Evolutionary conservation across 208 protist species (phyloP), one percentile per base, ranked within the genome.

Genomic region (Trypanosoma mega): DNA sequence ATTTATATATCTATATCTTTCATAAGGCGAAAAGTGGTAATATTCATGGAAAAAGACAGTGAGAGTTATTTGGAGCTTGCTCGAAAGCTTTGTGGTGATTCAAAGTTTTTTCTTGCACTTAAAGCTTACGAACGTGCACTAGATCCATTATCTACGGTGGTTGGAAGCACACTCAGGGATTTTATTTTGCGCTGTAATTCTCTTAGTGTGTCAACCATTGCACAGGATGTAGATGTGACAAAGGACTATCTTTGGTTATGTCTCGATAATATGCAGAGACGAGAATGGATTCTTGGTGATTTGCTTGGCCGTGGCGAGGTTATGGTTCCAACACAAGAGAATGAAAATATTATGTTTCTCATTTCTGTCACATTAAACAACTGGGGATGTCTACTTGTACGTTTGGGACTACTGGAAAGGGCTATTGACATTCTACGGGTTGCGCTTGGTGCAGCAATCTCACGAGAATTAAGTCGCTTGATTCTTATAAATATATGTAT

Each of bases 301-400:
- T 47, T 58, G 27, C 7, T 51, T 37, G 8, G 24, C 21, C 3
- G 23, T 24, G 51, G 50, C 9, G 30, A 57, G 18, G 41, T 49
- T 14, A 24, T 21, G 12, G 23, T 46, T 34, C 48, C 11, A 49
- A 48, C 0, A 18, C 31, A 56, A 20, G 46, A 43, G 1, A 60
- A 80, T 31, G 65, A 57, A 23, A 71, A 52, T 16, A 55, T 79
- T 3, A 44, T 69, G 9, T 62, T 68, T 14, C 72, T 78, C 14
- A 46, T 87, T 8, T 45, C 68, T 49, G 20, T 91, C 34, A 86
- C 78, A 5, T 48, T 87, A 16, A 72, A 75, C 45, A 91, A 91
- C 44, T 82, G 72, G 71, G 71, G 70, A 1, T 85, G 80, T 31
- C 43, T 87, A 24, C 24, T 72, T 26, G 12, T 72, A 24, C 56